phyloP scores from a whole-genome alignment of 306 rosid species.

The Vigna reflexopilosa region DNA sequence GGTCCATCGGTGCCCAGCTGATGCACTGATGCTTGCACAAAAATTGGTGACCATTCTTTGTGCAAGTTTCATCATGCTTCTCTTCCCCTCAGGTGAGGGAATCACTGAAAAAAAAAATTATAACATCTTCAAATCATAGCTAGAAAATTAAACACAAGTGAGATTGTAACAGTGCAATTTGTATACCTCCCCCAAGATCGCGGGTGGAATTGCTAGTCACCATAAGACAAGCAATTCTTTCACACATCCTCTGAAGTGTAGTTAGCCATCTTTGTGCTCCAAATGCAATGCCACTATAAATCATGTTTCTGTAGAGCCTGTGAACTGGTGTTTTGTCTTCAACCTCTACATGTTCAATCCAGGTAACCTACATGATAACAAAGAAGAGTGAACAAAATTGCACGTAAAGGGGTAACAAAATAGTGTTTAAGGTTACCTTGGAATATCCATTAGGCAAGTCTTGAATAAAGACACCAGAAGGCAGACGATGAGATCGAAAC shows the following conservation, averaged over 20 bases:
- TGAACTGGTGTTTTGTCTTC: conserved; percentile 81
- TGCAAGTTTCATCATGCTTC: conserved; percentile 98
- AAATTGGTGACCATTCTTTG: conserved; percentile 90
- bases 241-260: conserved; percentile 85
- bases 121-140: neutral
- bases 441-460: conserved; percentile 98
- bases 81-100: conserved; percentile 84
- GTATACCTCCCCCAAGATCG: conserved; percentile 89
- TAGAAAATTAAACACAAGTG: neutral
- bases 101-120: conserved; percentile 57
- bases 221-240: conserved; percentile 84
- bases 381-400: conserved; percentile 26
- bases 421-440: conserved; percentile 53
- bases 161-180: neutral
- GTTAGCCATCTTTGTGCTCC: conserved; percentile 90
- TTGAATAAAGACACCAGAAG: conserved; percentile 91
- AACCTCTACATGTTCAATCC: conserved; percentile 93
- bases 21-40: conserved; percentile 82
- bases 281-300: conserved; percentile 78
- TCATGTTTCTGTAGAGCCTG: conserved; percentile 71
- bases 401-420: conserved; percentile 5
- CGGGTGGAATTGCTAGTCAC: conserved; percentile 69
- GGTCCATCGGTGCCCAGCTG: conserved; percentile 83
- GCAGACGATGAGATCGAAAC: conserved; percentile 67
- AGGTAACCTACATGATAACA: conserved; percentile 65